phyloP scores from a whole-genome alignment of 2,329 filamentous ascomycete species.

The Fusarium vanettenii region DNA sequence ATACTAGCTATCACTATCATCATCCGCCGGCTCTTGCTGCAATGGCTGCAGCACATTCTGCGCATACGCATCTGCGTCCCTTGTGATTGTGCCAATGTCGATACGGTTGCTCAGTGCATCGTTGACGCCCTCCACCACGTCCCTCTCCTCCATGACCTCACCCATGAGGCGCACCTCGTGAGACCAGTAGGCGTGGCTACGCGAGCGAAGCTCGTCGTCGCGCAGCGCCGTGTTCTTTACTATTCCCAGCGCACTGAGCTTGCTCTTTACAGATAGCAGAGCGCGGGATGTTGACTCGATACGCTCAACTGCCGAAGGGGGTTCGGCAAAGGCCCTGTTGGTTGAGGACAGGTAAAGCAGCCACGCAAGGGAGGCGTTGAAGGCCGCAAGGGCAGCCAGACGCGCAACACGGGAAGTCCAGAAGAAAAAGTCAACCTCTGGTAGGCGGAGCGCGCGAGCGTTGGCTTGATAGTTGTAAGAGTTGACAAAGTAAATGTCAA shows the following conservation, averaged over 20 bases:
- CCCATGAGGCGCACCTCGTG: slow-evolving; percentile 79
- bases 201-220: slow-evolving; percentile 76
- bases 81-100: slow-evolving; percentile 69
- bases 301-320: slow-evolving; percentile 72
- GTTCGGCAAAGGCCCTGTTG: slow-evolving; percentile 78
- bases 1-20: slow-evolving; percentile 20
- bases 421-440: slow-evolving; percentile 76
- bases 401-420: slow-evolving; percentile 76
- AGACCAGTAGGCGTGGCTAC: slow-evolving; percentile 80
- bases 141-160: slow-evolving; percentile 82
- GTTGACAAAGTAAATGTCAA: slow-evolving; percentile 74
- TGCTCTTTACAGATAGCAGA: slow-evolving; percentile 71
- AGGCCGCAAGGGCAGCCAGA: slow-evolving; percentile 69
- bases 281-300: slow-evolving; percentile 69
- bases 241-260: slow-evolving; percentile 78
- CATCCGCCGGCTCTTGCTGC: slow-evolving; percentile 36
- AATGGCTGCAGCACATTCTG: slow-evolving; percentile 54
- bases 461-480: slow-evolving; percentile 76
- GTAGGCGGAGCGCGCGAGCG: slow-evolving; percentile 68
- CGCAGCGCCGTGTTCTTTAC: slow-evolving; percentile 83
- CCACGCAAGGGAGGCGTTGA: slow-evolving; percentile 73
- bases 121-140: slow-evolving; percentile 78
- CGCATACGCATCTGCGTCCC: slow-evolving; percentile 73
- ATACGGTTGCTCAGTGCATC: slow-evolving; percentile 73
- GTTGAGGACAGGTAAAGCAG: slow-evolving; percentile 83